Conservation (phyloP, 495 filamentous ascomycete genomes). For the Hyaloscypha hepaticicola region DNA sequence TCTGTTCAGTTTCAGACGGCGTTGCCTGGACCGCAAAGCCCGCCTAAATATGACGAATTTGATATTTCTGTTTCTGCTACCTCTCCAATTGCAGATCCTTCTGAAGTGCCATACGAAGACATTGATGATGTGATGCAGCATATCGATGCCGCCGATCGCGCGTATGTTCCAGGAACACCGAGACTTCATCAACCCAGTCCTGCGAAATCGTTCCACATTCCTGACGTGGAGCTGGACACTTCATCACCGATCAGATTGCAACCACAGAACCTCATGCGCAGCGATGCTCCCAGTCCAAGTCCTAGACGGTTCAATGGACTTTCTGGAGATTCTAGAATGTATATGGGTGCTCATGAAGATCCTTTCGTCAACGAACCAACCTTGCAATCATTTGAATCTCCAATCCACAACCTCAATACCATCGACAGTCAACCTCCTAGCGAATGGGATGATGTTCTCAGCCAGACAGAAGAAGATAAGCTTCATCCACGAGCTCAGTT, state of each 20-base stretch:
- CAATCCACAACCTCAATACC: constrained; percentile 65
- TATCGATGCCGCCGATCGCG: constrained; percentile 63
- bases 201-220: constrained; percentile 36
- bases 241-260: constrained; percentile 57
- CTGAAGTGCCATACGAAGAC: constrained; percentile 55
- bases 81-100: constrained; percentile 38
- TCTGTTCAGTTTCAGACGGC: constrained; percentile 33
- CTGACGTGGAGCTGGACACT: constrained; percentile 36
- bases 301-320: constrained; percentile 55
- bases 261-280: constrained; percentile 54
- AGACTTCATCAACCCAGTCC: constrained; percentile 41
- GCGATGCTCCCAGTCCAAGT: constrained; percentile 75
- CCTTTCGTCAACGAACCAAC: constrained; percentile 25
- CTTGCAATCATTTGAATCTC: constrained; percentile 41
- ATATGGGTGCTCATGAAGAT: constrained; percentile 37
- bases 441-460: constrained; percentile 89
- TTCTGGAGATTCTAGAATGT: constrained; percentile 37
- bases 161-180: constrained; percentile 9
- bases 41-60: constrained; percentile 30
- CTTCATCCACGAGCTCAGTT: constrained; percentile 69
- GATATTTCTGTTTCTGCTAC: constrained; percentile 17
- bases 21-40: constrained; percentile 33
- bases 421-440: constrained; percentile 66
- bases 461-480: constrained; percentile 77
- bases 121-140: constrained; percentile 86